Base-by-base conservation (phyloP, 2,329 filamentous ascomycete species). In the Colletotrichum trifolii region DNA sequence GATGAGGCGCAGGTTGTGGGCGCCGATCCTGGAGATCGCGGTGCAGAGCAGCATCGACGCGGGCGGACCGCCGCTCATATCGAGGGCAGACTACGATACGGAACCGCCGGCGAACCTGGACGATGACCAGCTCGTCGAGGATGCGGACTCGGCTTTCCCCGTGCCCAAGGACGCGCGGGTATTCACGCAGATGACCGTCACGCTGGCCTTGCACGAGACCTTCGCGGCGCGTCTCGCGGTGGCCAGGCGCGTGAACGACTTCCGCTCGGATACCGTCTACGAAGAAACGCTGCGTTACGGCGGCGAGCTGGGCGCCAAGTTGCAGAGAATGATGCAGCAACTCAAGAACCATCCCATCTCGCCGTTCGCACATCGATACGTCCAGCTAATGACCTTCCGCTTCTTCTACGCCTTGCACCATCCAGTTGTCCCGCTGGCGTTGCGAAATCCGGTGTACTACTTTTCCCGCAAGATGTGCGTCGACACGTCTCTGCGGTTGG, bases 1-100 rank as follows among this genome's bases (percentile, higher is more conserved):
- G 72, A 81, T 88, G 72, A 79, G 86, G 2, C 77, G 86, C 4
- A 78, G 86, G 3, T 70, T 89, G 1, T 89, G 86, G 87, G 81
- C 82, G 7, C 85, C 84, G 0, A 79, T 87, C 10, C 61, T 87
- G 6, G 85, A 88, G 70, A 72, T 88, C 2, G 81, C 82, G n/a
- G 60, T 87, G 11, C 83, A 86, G 69, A 76, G 79, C 2, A 80
- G 82, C 17, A 73, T 86, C 33, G 82, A 85, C 60, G 79, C 82
- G 0, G 85, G 85, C 0, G 82, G 83, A 1, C 79, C 81, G 2
- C 83, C 84, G 2, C 73, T 86, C 8, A 74, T 87, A 8, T 77
- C 79, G 0, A 55, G 72, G 0, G 70, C 78, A 8, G 81, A 86
- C 57, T 87, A 81, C 60, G 85, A 88, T 64, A 83, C 83, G 0